Percentiles rank a stretch among this genome's conserved stretches.
These are phyloP conservation scores for Neodidymelliopsis sp. DNA, from an alignment of 2,329 filamentous ascomycete species.

Conservation along the genomic window DNA sequence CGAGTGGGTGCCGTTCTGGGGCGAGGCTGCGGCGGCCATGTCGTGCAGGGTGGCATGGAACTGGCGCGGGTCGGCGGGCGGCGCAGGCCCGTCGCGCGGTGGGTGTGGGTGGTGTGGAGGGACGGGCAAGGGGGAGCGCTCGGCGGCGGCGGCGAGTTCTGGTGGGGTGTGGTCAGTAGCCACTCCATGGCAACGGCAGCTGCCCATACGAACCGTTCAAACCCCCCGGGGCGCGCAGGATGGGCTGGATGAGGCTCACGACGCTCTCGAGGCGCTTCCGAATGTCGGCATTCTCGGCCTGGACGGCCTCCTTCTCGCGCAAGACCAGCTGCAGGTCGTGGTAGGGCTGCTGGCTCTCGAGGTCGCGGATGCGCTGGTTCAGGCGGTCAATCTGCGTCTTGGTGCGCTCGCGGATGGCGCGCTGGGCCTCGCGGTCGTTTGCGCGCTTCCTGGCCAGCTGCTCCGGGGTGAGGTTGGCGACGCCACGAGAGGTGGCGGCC, in stretches of 20 bases:
- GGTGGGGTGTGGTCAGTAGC: conserved; percentile 17
- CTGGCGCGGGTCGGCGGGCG: conserved; percentile 30
- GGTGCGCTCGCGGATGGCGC: conserved; percentile 83
- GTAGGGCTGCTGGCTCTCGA: conserved; percentile 82
- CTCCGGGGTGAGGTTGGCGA: conserved; percentile 85
- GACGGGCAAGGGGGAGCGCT: conserved; percentile 54
- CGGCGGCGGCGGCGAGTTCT: conserved; percentile 59
- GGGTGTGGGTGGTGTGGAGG: conserved; percentile 19
- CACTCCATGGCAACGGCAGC: neutral
- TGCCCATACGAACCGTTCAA: conserved; percentile 51
- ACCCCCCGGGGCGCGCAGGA: conserved; percentile 56
- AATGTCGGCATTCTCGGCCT: conserved; percentile 82
- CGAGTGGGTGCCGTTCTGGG: conserved; percentile 36
- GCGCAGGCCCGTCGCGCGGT: conserved; percentile 16
- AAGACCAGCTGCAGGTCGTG: conserved; percentile 81
- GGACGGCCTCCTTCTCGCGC: conserved; percentile 76
- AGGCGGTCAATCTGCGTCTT: conserved; percentile 79
- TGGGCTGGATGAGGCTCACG: conserved; percentile 68
- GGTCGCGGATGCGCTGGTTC: conserved; percentile 74
- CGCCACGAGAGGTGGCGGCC: conserved; percentile 68
- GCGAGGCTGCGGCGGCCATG: conserved; percentile 27
- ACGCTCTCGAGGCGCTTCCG: conserved; percentile 71
- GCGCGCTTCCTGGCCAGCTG: conserved; percentile 90
- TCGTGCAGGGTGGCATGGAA: conserved; percentile 34
- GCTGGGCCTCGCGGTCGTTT: conserved; percentile 88